These are phyloP conservation scores for Dactylellina drechsleri DNA, from an alignment of 2,329 filamentous ascomycete genomes.

Conservation along the genomic window DNA sequence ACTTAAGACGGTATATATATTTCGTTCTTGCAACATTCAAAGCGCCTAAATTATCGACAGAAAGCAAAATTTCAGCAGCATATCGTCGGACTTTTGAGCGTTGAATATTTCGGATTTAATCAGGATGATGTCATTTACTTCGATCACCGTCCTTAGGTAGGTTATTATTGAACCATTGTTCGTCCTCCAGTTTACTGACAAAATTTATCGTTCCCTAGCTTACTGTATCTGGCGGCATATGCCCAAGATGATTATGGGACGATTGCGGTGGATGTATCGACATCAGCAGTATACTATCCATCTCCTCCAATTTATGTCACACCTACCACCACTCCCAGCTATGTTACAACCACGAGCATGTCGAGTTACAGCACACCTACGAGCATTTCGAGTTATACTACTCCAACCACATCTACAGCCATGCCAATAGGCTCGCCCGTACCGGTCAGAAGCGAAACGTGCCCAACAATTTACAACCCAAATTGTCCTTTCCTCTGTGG, in stretches of 20 bases:
- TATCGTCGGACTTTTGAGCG: neutral
- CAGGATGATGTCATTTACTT: neutral
- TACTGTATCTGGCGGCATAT: neutral
- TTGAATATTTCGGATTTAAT: neutral
- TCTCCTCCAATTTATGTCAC: too few relatives aligned
- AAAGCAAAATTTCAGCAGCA: neutral
- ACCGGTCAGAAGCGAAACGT: neutral
- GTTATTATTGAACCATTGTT: neutral
- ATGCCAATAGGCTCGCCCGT: neutral
- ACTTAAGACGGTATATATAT: too few relatives aligned
- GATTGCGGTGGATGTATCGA: neutral
- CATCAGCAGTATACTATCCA: neutral
- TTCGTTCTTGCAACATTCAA: too few relatives aligned
- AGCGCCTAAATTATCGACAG: too few relatives aligned
- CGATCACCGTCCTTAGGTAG: neutral
- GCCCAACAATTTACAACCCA: slow-evolving; percentile 13
- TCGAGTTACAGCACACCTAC: neutral
- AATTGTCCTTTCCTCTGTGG: slow-evolving; percentile 24
- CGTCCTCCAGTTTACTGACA: neutral
- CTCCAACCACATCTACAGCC: neutral
- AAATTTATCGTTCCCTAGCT: neutral
- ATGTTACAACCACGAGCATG: too few relatives aligned
- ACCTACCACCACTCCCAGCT: too few relatives aligned
- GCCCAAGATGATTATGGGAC: neutral
- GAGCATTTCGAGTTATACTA: neutral